Percentiles rank a stretch among this genome's conserved stretches.
These are phyloP conservation scores for Psilocybe azurescens DNA, from an alignment of 768 basidiomycete genomes.

Conservation along the genomic window DNA sequence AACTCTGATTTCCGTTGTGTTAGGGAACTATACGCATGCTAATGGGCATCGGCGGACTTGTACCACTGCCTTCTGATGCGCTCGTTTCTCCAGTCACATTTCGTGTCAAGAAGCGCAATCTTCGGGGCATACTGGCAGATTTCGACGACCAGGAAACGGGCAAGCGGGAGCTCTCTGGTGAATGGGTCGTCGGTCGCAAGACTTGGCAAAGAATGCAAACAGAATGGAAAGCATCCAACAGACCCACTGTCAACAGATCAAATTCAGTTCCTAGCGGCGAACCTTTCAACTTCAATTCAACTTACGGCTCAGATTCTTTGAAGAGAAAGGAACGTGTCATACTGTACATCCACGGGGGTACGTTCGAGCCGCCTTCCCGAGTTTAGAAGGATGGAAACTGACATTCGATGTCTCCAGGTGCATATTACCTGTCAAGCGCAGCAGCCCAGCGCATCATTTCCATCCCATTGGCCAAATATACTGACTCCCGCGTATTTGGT, in stretches of 20 bases:
- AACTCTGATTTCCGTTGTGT: slow-evolving; percentile 6
- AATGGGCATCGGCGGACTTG: slow-evolving; percentile 81
- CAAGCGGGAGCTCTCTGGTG: slow-evolving; percentile 81
- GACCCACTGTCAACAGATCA: slow-evolving; percentile 17
- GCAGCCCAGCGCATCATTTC: slow-evolving; percentile 91
- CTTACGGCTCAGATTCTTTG: slow-evolving; percentile 20
- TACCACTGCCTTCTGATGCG: slow-evolving; percentile 90
- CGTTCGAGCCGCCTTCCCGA: slow-evolving; percentile 25
- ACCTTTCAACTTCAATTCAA: slow-evolving; percentile 7
- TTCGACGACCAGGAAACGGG: slow-evolving; percentile 81
- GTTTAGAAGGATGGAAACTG: neutral
- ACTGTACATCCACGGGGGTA: slow-evolving; percentile 94
- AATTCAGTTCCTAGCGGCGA: slow-evolving; percentile 5
- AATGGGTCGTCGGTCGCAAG: slow-evolving; percentile 96
- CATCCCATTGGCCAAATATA: slow-evolving; percentile 87
- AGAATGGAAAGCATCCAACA: slow-evolving; percentile 69
- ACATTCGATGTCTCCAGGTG: slow-evolving; percentile 52
- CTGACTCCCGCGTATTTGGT: slow-evolving; percentile 88
- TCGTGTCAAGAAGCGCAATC: slow-evolving; percentile 68
- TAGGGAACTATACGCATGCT: slow-evolving; percentile 59
- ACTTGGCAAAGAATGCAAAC: slow-evolving; percentile 88
- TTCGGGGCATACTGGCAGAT: slow-evolving; percentile 81
- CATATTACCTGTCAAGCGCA: slow-evolving; percentile 92
- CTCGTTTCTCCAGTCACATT: slow-evolving; percentile 96
- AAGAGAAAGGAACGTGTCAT: slow-evolving; percentile 78